phyloP scores from a whole-genome alignment of 1,139 yeast genomes.

The Geotrichum candidum region DNA sequence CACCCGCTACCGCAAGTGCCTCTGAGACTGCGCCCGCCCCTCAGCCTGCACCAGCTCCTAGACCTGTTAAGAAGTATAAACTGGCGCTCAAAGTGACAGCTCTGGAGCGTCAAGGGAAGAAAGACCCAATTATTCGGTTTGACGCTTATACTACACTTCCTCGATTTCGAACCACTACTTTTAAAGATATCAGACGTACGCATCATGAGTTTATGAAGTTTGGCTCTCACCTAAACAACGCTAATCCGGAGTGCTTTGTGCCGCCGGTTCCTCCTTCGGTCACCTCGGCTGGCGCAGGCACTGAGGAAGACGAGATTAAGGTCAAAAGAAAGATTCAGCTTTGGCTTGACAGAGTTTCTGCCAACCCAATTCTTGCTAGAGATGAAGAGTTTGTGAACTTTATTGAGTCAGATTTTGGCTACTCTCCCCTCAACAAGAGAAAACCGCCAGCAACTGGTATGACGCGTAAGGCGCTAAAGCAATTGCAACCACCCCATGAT shows the following conservation, averaged over 20 bases:
- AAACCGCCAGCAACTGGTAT: slow-evolving; percentile 72
- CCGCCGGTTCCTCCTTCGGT: slow-evolving; percentile 75
- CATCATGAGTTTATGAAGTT: slow-evolving; percentile 70
- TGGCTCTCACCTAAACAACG: slow-evolving; percentile 68
- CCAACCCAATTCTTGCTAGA: slow-evolving; percentile 70
- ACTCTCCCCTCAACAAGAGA: slow-evolving; percentile 38
- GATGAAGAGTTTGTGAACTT: slow-evolving; percentile 88
- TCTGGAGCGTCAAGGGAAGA: slow-evolving; percentile 45
- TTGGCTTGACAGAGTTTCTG: slow-evolving; percentile 76
- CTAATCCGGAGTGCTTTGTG: slow-evolving; percentile 87
- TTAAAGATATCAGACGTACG: slow-evolving; percentile 74
- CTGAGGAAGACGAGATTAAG: slow-evolving; percentile 69
- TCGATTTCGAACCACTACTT: slow-evolving; percentile 62
- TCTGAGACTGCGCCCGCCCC: background rate
- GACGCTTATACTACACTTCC: slow-evolving; percentile 59
- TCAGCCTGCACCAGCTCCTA: slow-evolving; percentile 1
- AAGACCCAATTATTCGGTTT: slow-evolving; percentile 46
- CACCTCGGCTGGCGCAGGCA: slow-evolving; percentile 75
- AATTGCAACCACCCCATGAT: slow-evolving; percentile 86
- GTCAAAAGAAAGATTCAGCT: slow-evolving; percentile 60
- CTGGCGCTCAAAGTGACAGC: slow-evolving; percentile 41
- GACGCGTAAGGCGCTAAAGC: slow-evolving; percentile 82
- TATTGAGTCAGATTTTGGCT: slow-evolving; percentile 80
- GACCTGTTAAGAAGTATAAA: slow-evolving; percentile 28
- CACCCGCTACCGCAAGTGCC: background rate